Evolutionary conservation across 2,329 filamentous ascomycete genomes (phyloP).

Genomic region (Sporothrix mexicana): DNA sequence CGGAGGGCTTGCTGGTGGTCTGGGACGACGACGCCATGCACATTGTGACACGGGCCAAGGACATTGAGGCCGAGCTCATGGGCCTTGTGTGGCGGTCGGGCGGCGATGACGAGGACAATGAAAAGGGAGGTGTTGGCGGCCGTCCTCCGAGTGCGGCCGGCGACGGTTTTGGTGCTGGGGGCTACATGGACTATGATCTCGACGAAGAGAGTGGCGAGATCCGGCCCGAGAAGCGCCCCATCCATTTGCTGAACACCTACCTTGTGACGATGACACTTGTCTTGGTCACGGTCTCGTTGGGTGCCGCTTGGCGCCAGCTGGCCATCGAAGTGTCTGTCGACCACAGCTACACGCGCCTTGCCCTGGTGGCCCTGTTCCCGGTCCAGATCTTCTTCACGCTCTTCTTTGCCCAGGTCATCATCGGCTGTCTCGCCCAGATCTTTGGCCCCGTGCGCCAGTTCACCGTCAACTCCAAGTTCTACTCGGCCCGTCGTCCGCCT

Average conservation of each 20-base stretch:
- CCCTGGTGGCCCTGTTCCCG: slow-evolving; percentile 69
- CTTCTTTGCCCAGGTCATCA: slow-evolving; percentile 79
- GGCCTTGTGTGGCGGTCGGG: slow-evolving; percentile 74
- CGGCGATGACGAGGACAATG: slow-evolving; percentile 58
- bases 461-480: slow-evolving; percentile 78
- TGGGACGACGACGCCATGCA: slow-evolving; percentile 83
- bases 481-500: slow-evolving; percentile 72
- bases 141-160: slow-evolving; percentile 35
- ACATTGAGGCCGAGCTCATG: slow-evolving; percentile 78
- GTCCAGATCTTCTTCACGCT: slow-evolving; percentile 81
- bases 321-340: slow-evolving; percentile 73
- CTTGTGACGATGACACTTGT: slow-evolving; percentile 70
- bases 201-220: slow-evolving; percentile 75
- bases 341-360: slow-evolving; percentile 65
- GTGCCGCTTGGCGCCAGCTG: slow-evolving; percentile 72
- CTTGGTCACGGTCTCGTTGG: slow-evolving; percentile 69
- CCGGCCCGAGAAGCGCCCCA: slow-evolving; percentile 67
- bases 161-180: slow-evolving; percentile 29
- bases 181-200: slow-evolving; percentile 57
- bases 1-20: slow-evolving; percentile 72
- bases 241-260: slow-evolving; percentile 72
- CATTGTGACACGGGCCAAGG: slow-evolving; percentile 70
- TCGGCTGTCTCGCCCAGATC: slow-evolving; percentile 76
- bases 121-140: slow-evolving; percentile 49
- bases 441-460: slow-evolving; percentile 78